Evolutionary conservation across 495 filamentous ascomycete genomes (phyloP), one percentile per base, ranked within the genome.

Genomic region (Barbatosphaeria neglecta): DNA sequence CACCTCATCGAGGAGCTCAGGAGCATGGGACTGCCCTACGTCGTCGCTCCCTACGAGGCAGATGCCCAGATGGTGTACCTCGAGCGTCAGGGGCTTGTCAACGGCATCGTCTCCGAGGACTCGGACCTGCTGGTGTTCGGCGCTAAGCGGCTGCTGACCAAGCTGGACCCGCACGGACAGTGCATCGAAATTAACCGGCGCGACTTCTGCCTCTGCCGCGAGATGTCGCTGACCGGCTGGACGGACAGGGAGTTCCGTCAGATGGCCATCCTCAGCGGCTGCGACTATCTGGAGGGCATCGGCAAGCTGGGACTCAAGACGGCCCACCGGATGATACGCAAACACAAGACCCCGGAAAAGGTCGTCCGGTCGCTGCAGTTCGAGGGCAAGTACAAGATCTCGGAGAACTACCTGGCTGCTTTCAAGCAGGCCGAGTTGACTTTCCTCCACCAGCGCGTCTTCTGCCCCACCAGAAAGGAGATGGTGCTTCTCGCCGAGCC

Each of bases 261-360:
- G 18, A 99, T 99, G 93, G 88, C 90, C 43, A 97, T 99, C 44
- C 59, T 99, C 18, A 95, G 88, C 60, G 93, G 93, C n/a, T 99
- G 93, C 62, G 93, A 99, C 60, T 99, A 99, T 63, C 74, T 97
- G 42, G 72, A 81, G 6, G 83, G 80, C 52, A 86, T 97, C 49
- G 78, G 75, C 35, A 83, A 81, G 40, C 78, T 99, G 74, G 93
- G 93, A 3, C 61, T 99, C 40, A 95, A 95, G 64, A 96, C 88
- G 19, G 93, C 93, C 1, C 83, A 99, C 56, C 77, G 88, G 25
- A 74, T 92, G 63, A 76, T 99, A 48, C 80, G 90, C 38, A 94
- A 90, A 58, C 77, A 95, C 69, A 90, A 87, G 57, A 86, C 72
- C 5, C 77, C 90, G 25, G 92, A 97, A 43, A 82, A 78, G 45